Evolutionary conservation across 148 eudicot species (phyloP).

Genomic region (Vaccinium myrtillus): DNA sequence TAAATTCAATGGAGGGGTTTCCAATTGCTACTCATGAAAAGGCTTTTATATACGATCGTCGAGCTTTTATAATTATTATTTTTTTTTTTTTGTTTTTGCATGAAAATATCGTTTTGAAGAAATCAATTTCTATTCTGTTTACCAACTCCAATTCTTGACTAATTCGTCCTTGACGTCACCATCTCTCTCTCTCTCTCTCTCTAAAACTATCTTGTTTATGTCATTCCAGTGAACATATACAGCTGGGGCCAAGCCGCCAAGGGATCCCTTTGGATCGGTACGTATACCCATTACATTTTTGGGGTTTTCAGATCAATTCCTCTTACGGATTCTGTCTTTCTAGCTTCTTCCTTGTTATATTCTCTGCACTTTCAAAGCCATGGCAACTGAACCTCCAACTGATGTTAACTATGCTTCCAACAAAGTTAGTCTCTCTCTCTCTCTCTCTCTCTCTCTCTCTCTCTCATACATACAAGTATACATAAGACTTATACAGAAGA

Average conservation of each 20-base stretch:
- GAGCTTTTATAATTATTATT: background rate
- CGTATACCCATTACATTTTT: background rate
- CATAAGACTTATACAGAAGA: too few species aligned
- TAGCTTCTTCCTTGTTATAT: background rate
- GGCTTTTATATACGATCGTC: background rate
- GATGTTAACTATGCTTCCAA: background rate
- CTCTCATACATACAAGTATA: too few species aligned
- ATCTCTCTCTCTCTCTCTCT: background rate
- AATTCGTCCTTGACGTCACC: background rate
- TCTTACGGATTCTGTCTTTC: background rate
- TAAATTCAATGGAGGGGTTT: too few species aligned
- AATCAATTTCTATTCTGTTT: background rate
- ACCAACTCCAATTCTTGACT: background rate
- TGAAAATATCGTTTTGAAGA: background rate
- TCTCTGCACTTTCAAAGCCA: background rate
- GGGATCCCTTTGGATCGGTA: background rate
- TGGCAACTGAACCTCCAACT: constrained; percentile 14
- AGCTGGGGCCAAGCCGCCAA: background rate
- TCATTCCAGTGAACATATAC: background rate
- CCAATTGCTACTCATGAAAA: background rate
- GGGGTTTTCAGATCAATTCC: background rate
- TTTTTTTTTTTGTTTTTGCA: too few species aligned
- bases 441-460: background rate
- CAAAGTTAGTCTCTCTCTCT: background rate
- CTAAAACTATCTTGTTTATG: background rate